Base-by-base conservation (phyloP, 805 yeast genomes). In the Candida silvicultrix region DNA sequence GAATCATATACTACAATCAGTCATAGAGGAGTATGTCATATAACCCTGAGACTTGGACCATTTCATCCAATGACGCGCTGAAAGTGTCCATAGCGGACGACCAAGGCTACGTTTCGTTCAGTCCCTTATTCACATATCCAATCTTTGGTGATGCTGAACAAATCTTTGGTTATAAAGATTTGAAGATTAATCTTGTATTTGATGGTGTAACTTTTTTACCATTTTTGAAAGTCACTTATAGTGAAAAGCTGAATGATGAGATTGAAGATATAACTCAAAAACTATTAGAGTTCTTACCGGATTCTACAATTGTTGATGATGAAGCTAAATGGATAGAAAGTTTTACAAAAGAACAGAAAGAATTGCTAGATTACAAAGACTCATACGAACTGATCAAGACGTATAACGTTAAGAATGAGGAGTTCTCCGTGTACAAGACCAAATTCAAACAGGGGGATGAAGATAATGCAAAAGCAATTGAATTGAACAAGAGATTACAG, bases 71-170 rank as follows among this genome's bases (percentile, higher is more conserved):
- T 49, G 85, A 84, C 14, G 83, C 80, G 0, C 64, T 86, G 16
- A 71, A 74, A 41, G 60, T 89, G 8, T 79, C 78, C 3, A 58
- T 82, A 39, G 85, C 85, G 5, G 82, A 78, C 48, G 71, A 76
- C 2, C 66, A 72, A 3, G 81, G 81, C 0, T 75, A 81, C 2
- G 77, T 83, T 19, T 69, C 78, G 3, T 89, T 90, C 68, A 67
- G 74, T 35, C 97, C 98, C 0, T 58, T 68, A 14, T 89, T 88
- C 67, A 92, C 98, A 1, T 94, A 94, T 63, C 96, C 97, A 2
- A 84, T 94, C 11, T 94, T 80, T 70, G 98, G 98, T 6, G 96
- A 89, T 41, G 75, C 89, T 2, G 99, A 94, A 60, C 82, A 82
- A 45, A 81, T 94, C 1, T 88, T 82, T 58, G 99, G 99, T 2